Evolutionary conservation across 1,284 basidiomycete species (phyloP).

Genomic region (Tilletia caries): DNA sequence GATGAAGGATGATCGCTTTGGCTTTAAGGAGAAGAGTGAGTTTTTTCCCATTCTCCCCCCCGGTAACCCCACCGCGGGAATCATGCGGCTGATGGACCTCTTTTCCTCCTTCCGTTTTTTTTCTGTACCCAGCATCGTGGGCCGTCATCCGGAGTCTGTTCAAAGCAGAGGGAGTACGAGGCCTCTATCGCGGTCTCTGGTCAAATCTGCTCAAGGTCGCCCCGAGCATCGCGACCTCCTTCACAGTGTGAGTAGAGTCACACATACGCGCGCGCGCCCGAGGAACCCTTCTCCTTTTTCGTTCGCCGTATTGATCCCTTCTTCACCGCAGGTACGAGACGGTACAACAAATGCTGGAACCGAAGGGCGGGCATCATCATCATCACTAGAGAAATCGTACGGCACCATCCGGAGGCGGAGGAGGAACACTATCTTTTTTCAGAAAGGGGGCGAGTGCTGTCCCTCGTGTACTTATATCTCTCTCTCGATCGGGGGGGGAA

Average conservation of each 20-base stretch:
- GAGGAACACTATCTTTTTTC: too few relatives aligned
- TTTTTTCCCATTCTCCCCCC: background rate
- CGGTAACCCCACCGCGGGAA: too few relatives aligned
- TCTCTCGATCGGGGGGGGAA: too few relatives aligned
- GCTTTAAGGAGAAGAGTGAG: conserved; percentile 66
- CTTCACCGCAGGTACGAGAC: conserved; percentile 40
- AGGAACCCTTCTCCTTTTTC: background rate
- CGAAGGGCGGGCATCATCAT: background rate
- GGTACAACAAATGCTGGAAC: conserved; percentile 22
- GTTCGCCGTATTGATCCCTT: too few relatives aligned
- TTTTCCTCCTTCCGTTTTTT: background rate
- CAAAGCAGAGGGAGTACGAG: conserved; percentile 68
- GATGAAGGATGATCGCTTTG: conserved; percentile 65
- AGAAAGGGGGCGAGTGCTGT: too few relatives aligned
- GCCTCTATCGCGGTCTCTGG: conserved; percentile 81
- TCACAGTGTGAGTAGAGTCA: background rate
- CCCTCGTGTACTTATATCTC: too few relatives aligned
- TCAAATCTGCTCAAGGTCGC: conserved; percentile 78
- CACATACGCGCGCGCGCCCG: background rate
- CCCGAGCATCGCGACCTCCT: conserved; percentile 48
- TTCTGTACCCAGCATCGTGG: conserved; percentile 57
- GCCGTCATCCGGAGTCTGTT: conserved; percentile 72
- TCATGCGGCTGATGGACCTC: too few relatives aligned
- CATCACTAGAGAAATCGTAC: background rate
- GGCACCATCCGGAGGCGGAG: too few relatives aligned